Evolutionary conservation across 2,329 filamentous ascomycete species (phyloP).

Genomic region (Neobulgaria alba): DNA sequence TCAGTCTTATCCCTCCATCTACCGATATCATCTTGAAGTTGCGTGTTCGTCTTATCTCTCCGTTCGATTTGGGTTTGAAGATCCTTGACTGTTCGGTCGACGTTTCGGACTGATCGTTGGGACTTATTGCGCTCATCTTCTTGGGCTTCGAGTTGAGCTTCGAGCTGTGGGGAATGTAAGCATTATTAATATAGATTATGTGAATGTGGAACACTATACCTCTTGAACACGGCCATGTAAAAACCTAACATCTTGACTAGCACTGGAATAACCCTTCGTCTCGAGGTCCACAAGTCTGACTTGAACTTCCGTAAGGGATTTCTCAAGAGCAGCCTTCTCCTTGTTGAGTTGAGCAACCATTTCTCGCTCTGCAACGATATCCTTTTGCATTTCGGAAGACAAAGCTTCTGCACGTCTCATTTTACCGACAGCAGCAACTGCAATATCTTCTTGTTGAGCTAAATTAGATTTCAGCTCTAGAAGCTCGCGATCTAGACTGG

Average conservation of each 20-base stretch:
- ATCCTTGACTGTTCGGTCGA: constrained; percentile 90
- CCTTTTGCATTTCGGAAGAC: constrained; percentile 82
- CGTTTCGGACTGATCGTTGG: constrained; percentile 80
- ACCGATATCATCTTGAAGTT: constrained; percentile 73
- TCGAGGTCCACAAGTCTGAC: constrained; percentile 86
- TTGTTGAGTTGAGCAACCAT: constrained; percentile 73
- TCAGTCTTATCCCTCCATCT: constrained; percentile 87
- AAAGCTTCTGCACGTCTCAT: constrained; percentile 91
- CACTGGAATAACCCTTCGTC: constrained; percentile 92
- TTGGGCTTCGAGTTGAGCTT: constrained; percentile 76
- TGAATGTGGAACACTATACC: constrained; percentile 44
- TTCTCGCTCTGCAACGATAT: constrained; percentile 80
- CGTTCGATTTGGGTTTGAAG: constrained; percentile 87
- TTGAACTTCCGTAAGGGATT: constrained; percentile 82
- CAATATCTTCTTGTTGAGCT: constrained; percentile 89
- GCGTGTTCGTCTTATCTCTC: constrained; percentile 76
- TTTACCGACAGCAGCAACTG: constrained; percentile 85
- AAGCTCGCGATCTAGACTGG: constrained; percentile 79
- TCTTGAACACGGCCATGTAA: constrained; percentile 91
- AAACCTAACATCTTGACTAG: constrained; percentile 92
- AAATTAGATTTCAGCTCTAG: constrained; percentile 81
- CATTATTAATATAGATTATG: not conserved
- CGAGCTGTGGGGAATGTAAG: constrained; percentile 53
- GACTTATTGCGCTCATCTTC: constrained; percentile 72
- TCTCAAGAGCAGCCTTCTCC: constrained; percentile 84